Evolutionary conservation across 2,329 filamentous ascomycete genomes (phyloP), one percentile per base, ranked within the genome.

Genomic region (Volutella citrinella): DNA sequence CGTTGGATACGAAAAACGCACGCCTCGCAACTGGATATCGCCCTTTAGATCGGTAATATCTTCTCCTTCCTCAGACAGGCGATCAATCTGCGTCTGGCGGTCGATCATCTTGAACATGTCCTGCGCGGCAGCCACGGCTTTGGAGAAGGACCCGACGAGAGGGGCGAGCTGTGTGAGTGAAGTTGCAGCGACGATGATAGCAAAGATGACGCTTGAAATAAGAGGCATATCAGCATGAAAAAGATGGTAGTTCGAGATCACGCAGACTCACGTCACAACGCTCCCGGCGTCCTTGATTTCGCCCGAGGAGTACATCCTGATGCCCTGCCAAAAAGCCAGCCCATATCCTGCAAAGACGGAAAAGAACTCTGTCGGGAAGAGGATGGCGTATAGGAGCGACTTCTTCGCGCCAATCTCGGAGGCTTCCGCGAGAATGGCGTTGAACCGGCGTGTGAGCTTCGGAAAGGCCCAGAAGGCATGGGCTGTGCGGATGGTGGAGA

Each of bases 1-100:
- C 5, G 76, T 68, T 12, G 78, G 78, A 45, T 81, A 81, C 1
- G 70, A 57, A 46, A 82, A 81, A 13, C 51, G 55, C 8, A 81
- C 58, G 21, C 69, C 55, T 3, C 53, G 45, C 5, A 80, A 60
- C 30, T 66, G 60, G 21, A 81, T 74, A 12, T 72, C 61, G 3
- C 66, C 70, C 10, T 45, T 39, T 22, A 65, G 59, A 5, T 53
- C 40, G 0, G 46, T n/a, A 11, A 61, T 52, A 0, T 16, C 47
- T 0, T 34, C 33, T 3, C 70, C 70, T 0, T 55, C 53, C 0
- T 54, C 42, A 2, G 63, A 64, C 3, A 71, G 52, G 0, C 70
- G 62, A 35, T 74, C 66, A 5, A 72, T 63, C 3, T 50, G 40
- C 2, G 65, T 66, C 17, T 59, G 42, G n/a, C 65, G 60, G 39